Evolutionary conservation across 768 basidiomycete genomes (phyloP).

Genomic region (Mycena alexandri): DNA sequence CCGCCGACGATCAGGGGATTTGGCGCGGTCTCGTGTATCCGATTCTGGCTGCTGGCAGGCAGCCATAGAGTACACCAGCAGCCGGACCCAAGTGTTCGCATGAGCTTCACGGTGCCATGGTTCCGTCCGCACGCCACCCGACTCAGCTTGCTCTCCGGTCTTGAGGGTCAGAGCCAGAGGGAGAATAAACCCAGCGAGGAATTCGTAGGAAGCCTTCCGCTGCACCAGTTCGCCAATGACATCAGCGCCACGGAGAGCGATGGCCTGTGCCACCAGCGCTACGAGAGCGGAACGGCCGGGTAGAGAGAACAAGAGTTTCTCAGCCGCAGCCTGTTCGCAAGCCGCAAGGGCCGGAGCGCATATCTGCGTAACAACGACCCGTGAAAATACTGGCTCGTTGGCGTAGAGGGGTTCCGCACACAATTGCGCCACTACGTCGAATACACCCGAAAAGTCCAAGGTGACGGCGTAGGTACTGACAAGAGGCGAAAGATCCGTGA

Average conservation of each 20-base stretch:
- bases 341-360: constrained; percentile 61
- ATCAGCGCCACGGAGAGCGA: constrained; percentile 65
- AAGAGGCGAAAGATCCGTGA: constrained; percentile 69
- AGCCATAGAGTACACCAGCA: constrained; percentile 69
- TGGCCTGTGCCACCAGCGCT: constrained; percentile 55
- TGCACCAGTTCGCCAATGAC: constrained; percentile 69
- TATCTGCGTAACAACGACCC: constrained; percentile 59
- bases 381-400: constrained; percentile 65
- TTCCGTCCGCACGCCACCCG: constrained; percentile 57
- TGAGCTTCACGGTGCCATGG: constrained; percentile 60
- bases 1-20: constrained; percentile 57
- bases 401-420: constrained; percentile 59
- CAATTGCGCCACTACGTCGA: constrained; percentile 63
- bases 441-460: constrained; percentile 71
- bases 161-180: constrained; percentile 70
- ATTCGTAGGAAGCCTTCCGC: constrained; percentile 66
- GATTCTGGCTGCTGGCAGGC: constrained; percentile 58
- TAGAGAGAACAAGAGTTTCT: constrained; percentile 54
- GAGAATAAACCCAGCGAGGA: constrained; percentile 73
- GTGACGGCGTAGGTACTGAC: constrained; percentile 61
- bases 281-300: constrained; percentile 58
- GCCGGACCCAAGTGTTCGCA: constrained; percentile 69
- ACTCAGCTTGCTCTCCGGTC: constrained; percentile 59
- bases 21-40: constrained; percentile 55
- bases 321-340: constrained; percentile 59